phyloP scores from a whole-genome alignment of 2,329 filamentous ascomycete species.

The Epichloe elymi region DNA sequence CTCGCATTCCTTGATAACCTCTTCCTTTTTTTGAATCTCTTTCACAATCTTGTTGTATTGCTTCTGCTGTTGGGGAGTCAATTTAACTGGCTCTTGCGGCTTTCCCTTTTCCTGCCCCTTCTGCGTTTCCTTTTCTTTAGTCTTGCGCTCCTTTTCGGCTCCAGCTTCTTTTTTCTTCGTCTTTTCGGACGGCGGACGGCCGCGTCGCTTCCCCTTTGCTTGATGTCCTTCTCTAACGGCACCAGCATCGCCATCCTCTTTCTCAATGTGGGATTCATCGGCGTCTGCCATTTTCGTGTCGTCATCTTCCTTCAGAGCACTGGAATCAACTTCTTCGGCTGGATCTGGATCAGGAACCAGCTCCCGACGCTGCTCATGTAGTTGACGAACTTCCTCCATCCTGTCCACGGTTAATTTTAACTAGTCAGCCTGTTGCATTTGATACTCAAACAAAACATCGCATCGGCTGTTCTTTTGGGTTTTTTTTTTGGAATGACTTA shows the following conservation, averaged over 20 bases:
- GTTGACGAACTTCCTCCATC: slow-evolving; percentile 53
- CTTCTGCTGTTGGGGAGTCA: slow-evolving; percentile 62
- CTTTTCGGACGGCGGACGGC: slow-evolving; percentile 47
- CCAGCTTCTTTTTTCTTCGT: slow-evolving; percentile 58
- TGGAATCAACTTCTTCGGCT: slow-evolving; percentile 39
- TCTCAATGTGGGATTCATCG: slow-evolving; percentile 45
- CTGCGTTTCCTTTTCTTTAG: slow-evolving; percentile 59
- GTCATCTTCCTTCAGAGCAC: slow-evolving; percentile 34
- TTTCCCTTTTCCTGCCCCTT: slow-evolving; percentile 38
- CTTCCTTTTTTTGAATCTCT: slow-evolving; percentile 84
- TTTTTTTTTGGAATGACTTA: slow-evolving; percentile 27
- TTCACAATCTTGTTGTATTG: slow-evolving; percentile 79
- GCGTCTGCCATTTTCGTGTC: slow-evolving; percentile 49
- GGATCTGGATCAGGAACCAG: slow-evolving; percentile 61
- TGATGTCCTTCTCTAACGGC: slow-evolving; percentile 60
- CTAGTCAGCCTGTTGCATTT: background rate
- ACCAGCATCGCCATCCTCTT: slow-evolving; percentile 50
- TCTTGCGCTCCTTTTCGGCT: slow-evolving; percentile 47
- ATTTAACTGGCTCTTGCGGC: slow-evolving; percentile 51
- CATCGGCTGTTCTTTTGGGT: background rate
- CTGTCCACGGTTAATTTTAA: slow-evolving; percentile 23
- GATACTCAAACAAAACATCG: slow-evolving; percentile 2
- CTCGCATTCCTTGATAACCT: slow-evolving; percentile 67
- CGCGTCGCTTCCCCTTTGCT: slow-evolving; percentile 36
- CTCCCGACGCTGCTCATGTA: slow-evolving; percentile 63